These are phyloP conservation scores for Barnettozyma populi DNA, from an alignment of 805 yeast species.

Conservation along the genomic window DNA sequence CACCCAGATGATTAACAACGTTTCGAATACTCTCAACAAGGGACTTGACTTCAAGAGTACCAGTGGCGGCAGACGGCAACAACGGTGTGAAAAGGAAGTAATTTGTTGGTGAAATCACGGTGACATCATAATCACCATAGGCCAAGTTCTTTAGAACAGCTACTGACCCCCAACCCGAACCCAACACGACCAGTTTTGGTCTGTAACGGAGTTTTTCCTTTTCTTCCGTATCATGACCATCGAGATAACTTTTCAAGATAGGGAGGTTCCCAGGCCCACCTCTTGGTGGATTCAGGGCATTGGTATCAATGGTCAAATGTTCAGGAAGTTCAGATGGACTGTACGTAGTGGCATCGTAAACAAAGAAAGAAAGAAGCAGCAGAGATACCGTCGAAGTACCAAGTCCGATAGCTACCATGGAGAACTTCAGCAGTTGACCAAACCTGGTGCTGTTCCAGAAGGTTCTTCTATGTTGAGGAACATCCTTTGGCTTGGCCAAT, in stretches of 20 bases:
- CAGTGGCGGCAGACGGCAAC: conserved; percentile 66
- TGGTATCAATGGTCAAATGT: conserved; percentile 42
- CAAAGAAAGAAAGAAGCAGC: conserved; percentile 45
- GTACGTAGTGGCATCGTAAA: conserved; percentile 67
- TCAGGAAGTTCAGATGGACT: conserved; percentile 35
- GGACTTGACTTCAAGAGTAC: conserved; percentile 61
- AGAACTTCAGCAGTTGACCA: conserved; percentile 30
- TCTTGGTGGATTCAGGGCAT: conserved; percentile 46
- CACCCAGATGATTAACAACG: conserved; percentile 45
- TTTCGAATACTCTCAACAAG: conserved; percentile 59
- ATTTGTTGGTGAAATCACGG: conserved; percentile 63
- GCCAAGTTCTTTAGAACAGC: conserved; percentile 47
- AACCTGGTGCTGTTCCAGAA: conserved; percentile 24
- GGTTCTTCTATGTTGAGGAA: conserved; percentile 18
- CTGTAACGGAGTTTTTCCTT: conserved; percentile 41
- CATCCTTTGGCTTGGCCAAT: conserved; percentile 16
- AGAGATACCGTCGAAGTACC: conserved; percentile 38
- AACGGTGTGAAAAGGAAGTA: conserved; percentile 67
- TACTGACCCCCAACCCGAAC: conserved; percentile 71
- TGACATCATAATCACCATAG: conserved; percentile 54
- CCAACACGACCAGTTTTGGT: conserved; percentile 56
- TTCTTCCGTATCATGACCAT: conserved; percentile 48
- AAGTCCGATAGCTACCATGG: conserved; percentile 36
- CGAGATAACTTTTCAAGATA: conserved; percentile 49
- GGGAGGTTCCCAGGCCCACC: conserved; percentile 76